Evolutionary conservation across 2,329 filamentous ascomycete genomes (phyloP).

Genomic region (Kalaharituber pfeilii): DNA sequence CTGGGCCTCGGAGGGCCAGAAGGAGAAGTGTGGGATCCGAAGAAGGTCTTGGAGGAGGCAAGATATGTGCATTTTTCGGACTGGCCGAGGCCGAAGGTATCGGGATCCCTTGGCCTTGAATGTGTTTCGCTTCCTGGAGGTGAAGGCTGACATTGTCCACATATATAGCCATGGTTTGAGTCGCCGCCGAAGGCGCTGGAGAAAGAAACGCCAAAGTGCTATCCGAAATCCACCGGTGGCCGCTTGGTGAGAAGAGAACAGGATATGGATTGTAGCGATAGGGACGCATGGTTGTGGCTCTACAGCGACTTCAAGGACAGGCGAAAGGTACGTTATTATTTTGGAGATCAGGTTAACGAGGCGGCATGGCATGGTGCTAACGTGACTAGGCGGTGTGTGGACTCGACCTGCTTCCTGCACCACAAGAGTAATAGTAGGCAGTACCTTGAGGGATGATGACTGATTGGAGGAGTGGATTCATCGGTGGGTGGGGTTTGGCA

Average conservation of each 20-base stretch:
- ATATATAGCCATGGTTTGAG: conserved; percentile 28
- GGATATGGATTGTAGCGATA: conserved; percentile 23
- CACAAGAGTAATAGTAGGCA: too few relatives aligned
- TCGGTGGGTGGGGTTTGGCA: too few relatives aligned
- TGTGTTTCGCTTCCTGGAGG: not conserved
- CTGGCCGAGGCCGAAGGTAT: conserved; percentile 46
- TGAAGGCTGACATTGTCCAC: not conserved
- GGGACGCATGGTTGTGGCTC: conserved; percentile 26
- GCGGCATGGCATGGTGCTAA: too few relatives aligned
- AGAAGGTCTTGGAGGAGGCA: conserved; percentile 39
- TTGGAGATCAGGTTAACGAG: too few relatives aligned
- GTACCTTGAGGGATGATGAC: too few relatives aligned
- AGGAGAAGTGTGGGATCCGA: conserved; percentile 41
- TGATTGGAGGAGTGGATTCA: too few relatives aligned
- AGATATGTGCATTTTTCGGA: conserved; percentile 56
- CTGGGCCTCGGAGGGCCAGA: conserved; percentile 31
- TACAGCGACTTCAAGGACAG: conserved; percentile 25
- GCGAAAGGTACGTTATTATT: conserved; percentile 7
- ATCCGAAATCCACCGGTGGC: not conserved
- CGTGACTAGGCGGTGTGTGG: too few relatives aligned
- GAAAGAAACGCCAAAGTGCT: conserved; percentile 26
- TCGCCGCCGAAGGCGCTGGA: conserved; percentile 20
- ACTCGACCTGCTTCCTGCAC: too few relatives aligned
- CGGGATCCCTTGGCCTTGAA: not conserved
- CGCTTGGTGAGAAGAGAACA: not conserved